Evolutionary conservation across 768 basidiomycete species (phyloP), one percentile per base, ranked within the genome.

Genomic region (Boletus rex-veris): DNA sequence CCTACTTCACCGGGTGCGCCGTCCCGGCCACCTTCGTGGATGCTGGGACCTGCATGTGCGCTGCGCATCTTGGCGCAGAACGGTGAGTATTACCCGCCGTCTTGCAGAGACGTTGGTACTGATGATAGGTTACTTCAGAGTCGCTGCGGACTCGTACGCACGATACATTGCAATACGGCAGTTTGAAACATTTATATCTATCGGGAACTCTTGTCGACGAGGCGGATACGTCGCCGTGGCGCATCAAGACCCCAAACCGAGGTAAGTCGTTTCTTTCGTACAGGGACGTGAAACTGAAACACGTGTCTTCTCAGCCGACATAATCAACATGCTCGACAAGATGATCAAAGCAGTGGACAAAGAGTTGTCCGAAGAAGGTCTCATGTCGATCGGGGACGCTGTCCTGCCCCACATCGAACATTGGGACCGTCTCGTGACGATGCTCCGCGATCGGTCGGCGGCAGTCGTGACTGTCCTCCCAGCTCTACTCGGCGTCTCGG

Each of bases 11-110:
- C 21, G 15, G 35, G 35, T 38, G 3, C 16, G n/a, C 40, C 30
- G 10, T n/a, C 40, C 14, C 49, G 7, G 28, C 52, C 60, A 36
- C 50, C 57, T 51, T 61, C 65, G 5, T 50, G 49, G 57, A 60
- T 66, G 63, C 11, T 66, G 53, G 65, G 65, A 31, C 63, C 65
- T 5, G 57, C 65, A 18, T 66, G 58, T 28, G 65, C 65, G 11
- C 30, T 66, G 37, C 58, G 60, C 7, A 58, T 52, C 9, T 47
- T 66, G 18, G 61, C 61, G 7, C 60, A 54, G 33, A 46, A 55
- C 24, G 11, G 64, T 10, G 46, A 54, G 59, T 56, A 26, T 46
- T 39, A 0, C 15, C 6, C 15, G 2, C 5, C 7, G 4, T 36
- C 26, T 39, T n/a, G 0, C 4, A 12, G 7, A 6, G 18, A 19